Base-by-base conservation (phyloP, 345 rosid genomes). In the Orychophragmus violaceus region DNA sequence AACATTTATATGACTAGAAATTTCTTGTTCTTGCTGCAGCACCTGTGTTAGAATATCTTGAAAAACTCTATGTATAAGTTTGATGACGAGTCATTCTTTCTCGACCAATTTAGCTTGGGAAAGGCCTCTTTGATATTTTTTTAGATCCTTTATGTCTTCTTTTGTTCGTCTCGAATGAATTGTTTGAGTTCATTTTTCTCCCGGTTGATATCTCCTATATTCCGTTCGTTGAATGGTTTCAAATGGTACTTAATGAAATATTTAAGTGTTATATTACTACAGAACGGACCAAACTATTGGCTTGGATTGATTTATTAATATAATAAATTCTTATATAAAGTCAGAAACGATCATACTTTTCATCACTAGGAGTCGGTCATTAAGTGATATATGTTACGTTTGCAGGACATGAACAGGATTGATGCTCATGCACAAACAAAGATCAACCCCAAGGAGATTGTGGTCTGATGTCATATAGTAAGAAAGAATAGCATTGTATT, bases 51-150 rank as follows among this genome's bases (percentile, higher is more conserved):
- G 95, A 88, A 82, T 71, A 74, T 80, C 64, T 90, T 61, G 97
- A n/a, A 93, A 81, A 77, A 81, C 59, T 79, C 88, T 65, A 79
- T 88, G 56, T 61, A 74, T 1, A 93, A 81, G 45, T 86, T 83
- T 24, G 83, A 80, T 60, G 97, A 90, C 23, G 97, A 97, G 0
- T 88, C 98, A 5, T 90, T 90, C 86, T 84, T 93, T 75, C 96
- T 90, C 27, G 95, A 96, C 28, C 85, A 82, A 64, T 71, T 84
- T 61, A 86, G 92, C 74, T n/a, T n/a, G n/a, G n/a, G n/a, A 63
- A 3, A 78, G 44, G 53, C 16, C 39, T 27, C 16, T 17, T 24
- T 32, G 25, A 28, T 49, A 41, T 39, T 19, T 42, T 37, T 8
- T 12, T 1, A 35, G 16, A 19, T 73, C 57, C 5, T 66, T 1